phyloP scores from a whole-genome alignment of 176 grass and related monocot species.

The Chloris gayana region DNA sequence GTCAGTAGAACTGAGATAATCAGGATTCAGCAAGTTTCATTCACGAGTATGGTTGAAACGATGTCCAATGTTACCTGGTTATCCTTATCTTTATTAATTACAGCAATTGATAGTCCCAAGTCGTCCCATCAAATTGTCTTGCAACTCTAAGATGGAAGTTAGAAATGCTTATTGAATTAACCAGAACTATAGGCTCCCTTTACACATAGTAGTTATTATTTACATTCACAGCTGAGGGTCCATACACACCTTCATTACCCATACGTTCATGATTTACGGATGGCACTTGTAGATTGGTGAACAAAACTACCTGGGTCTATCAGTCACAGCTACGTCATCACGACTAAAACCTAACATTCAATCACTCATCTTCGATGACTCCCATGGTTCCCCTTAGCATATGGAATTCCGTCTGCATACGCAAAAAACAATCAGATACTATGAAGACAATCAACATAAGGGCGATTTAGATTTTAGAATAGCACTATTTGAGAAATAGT shows the following conservation, averaged over 20 bases:
- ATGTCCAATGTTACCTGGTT: background rate
- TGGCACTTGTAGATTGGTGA: constrained; percentile 8
- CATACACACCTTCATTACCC: constrained; percentile 7
- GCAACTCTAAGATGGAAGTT: background rate
- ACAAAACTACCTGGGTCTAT: background rate
- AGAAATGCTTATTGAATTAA: background rate
- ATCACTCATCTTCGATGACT: constrained; percentile 6
- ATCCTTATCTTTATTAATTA: background rate
- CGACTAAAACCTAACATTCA: constrained; percentile 8
- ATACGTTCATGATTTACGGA: background rate
- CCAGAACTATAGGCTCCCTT: background rate
- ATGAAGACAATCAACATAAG: constrained; percentile 21
- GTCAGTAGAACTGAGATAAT: background rate
- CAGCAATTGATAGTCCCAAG: background rate
- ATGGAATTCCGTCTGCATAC: constrained; percentile 37
- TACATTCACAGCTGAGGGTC: constrained; percentile 18
- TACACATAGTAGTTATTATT: background rate
- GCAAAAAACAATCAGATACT: constrained; percentile 28
- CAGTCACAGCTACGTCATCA: background rate
- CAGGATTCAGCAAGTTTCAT: background rate
- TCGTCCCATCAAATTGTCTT: too few species aligned
- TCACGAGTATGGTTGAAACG: background rate
- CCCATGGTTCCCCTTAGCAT: constrained; percentile 4
- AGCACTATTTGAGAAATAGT: too few species aligned
- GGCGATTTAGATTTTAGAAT: background rate